Percentiles rank a stretch among this genome's conserved stretches.
Conservation (phyloP, 306 rosid species). For the Cucumis melo region DNA sequence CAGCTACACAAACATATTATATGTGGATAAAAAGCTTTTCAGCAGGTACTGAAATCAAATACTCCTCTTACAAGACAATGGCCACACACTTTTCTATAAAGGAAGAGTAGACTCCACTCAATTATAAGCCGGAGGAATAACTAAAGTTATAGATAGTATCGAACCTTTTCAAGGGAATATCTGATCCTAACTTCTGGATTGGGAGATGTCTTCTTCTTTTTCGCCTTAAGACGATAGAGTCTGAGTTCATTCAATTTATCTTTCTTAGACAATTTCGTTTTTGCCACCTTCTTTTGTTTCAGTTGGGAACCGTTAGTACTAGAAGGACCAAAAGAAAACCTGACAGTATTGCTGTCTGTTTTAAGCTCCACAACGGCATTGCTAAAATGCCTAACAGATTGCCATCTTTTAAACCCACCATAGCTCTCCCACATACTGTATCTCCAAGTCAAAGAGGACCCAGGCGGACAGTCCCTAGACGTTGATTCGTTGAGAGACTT, state of each 20-base stretch:
- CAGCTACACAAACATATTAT: not conserved
- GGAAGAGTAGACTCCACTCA: not conserved
- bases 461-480: constrained; percentile 2
- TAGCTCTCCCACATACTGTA: constrained; percentile 9
- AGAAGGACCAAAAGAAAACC: constrained; percentile 37
- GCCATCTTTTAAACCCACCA: constrained; percentile 19
- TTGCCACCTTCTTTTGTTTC: constrained; percentile 15
- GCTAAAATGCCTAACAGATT: constrained; percentile 32
- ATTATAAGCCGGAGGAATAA: not conserved
- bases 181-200: constrained; percentile 83
- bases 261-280: constrained; percentile 46
- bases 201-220: constrained; percentile 73
- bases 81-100: not conserved
- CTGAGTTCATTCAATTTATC: constrained; percentile 70
- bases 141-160: not conserved
- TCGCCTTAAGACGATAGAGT: constrained; percentile 73
- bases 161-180: constrained; percentile 77
- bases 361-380: constrained; percentile 41
- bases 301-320: constrained; percentile 8
- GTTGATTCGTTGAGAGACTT: constrained; percentile 12
- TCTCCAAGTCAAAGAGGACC: constrained; percentile 9
- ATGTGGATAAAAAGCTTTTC: not conserved
- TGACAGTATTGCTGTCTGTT: constrained; percentile 30
- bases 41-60: not conserved
- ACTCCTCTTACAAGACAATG: not conserved